Percentiles rank a stretch among this genome's conserved stretches.
Conservation (phyloP, 441 rosid species). For the Euphorbia neoarborescens region DNA sequence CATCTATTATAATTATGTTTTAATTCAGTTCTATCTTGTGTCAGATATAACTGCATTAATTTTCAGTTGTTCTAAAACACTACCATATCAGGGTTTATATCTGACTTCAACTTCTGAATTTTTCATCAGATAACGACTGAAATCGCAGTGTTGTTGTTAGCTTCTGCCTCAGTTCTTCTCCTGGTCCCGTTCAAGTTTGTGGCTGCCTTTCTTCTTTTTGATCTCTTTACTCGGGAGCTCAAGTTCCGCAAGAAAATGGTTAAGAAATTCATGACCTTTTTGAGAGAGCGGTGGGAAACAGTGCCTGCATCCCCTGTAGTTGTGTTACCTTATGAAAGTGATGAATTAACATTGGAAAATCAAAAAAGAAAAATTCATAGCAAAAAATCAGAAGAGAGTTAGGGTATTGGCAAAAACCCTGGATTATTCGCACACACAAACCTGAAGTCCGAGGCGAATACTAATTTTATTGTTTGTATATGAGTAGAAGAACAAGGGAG, state of each 20-base stretch:
- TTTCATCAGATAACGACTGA: constrained; percentile 66
- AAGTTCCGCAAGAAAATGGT: constrained; percentile 77
- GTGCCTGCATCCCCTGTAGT: constrained; percentile 78
- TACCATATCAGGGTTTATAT: background rate
- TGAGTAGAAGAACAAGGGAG: background rate
- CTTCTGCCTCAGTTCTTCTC: constrained; percentile 52
- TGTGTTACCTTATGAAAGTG: constrained; percentile 58
- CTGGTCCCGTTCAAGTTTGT: constrained; percentile 77
- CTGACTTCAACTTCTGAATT: constrained; percentile 3
- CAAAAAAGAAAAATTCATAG: constrained; percentile 29
- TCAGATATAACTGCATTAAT: background rate
- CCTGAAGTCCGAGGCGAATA: background rate
- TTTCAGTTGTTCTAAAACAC: background rate
- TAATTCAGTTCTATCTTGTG: too few relatives aligned
- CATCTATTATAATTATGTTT: too few relatives aligned
- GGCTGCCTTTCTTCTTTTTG: constrained; percentile 54
- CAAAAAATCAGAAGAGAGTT: constrained; percentile 30
- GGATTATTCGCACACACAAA: constrained; percentile 16
- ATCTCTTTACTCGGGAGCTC: constrained; percentile 80
- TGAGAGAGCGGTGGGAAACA: constrained; percentile 82
- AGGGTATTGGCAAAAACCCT: constrained; percentile 22
- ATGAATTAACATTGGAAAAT: constrained; percentile 32
- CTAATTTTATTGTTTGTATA: background rate
- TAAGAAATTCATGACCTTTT: constrained; percentile 39
- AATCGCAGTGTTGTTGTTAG: constrained; percentile 57